Evolutionary conservation across 495 filamentous ascomycete species (phyloP), one percentile per base, ranked within the genome.

Genomic region (Letharia columbiana): DNA sequence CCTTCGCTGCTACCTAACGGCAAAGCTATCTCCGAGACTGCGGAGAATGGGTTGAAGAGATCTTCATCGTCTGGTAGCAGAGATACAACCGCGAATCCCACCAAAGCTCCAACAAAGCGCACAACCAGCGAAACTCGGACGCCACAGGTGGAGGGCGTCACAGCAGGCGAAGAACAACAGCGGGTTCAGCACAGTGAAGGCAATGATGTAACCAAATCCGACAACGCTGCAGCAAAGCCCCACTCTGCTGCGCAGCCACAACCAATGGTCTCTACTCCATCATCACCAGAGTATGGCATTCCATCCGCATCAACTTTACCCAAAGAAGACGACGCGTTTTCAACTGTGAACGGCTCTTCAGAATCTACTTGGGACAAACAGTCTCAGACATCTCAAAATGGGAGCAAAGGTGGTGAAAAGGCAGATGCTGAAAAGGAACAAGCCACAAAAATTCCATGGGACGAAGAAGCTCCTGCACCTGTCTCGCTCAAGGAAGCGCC

Each of bases 401-500:
- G 76, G 10, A 69, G 68, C 50, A 74, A 66, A 60, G 39, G 73
- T 41, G 81, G 74, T 64, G 77, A 76, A 61, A 82, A 78, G 76
- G 73, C 63, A 67, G 76, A 79, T 40, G 76, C 79, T 37, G 78
- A 74, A 64, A 80, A 81, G 62, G 78, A 79, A 70, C 80, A 79
- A 66, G 77, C 31, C 23, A 59, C 57, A 17, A 67, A 41, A 10
- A 67, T 67, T 23, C 35, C 66, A 31, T 77, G 80, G 66, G 78
- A 79, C 60, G 83, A 84, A 72, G 77, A 83, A 62, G 76, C 77
- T 39, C 81, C 80, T 39, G 74, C 80, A 60, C 83, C 83, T 63
- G 85, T 84, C 66, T 49, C 86, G 70, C 80, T 96, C 52, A 88
- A 89, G 68, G 91, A 91, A 59, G 93, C 93, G 59, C 87, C 90